Percentiles rank a stretch among this genome's conserved stretches.
Evolutionary conservation across 345 rosid species (phyloP).

Genomic region (Bruguiera parviflora): DNA sequence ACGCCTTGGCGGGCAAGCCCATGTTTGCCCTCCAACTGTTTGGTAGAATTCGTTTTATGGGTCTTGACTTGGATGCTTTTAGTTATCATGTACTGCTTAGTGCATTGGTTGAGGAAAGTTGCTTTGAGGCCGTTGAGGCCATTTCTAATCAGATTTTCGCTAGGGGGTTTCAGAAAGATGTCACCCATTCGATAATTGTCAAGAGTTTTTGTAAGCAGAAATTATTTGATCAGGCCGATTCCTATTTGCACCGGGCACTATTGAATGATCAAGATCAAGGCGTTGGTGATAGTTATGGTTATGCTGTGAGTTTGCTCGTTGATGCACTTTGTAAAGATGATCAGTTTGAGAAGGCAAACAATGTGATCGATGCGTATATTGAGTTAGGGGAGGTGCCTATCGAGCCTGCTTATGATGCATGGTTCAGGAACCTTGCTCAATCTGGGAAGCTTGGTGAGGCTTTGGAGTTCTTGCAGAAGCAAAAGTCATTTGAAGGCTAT

Average conservation of each 20-base stretch:
- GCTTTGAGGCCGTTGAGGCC: slow-evolving; percentile 45
- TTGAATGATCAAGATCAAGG: neutral
- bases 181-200: slow-evolving; percentile 54
- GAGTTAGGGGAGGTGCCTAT: slow-evolving; percentile 33
- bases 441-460: slow-evolving; percentile 48
- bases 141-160: slow-evolving; percentile 49
- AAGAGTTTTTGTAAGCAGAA: slow-evolving; percentile 62
- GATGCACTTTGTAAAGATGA: slow-evolving; percentile 45
- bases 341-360: slow-evolving; percentile 47
- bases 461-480: slow-evolving; percentile 50
- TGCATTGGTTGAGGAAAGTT: slow-evolving; percentile 62
- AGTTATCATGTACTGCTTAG: slow-evolving; percentile 65
- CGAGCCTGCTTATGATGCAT: slow-evolving; percentile 56
- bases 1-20: slow-evolving; percentile 68
- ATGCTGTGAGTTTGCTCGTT: slow-evolving; percentile 39
- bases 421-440: slow-evolving; percentile 48
- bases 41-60: slow-evolving; percentile 68
- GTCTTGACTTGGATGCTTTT: slow-evolving; percentile 63
- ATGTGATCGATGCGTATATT: slow-evolving; percentile 51
- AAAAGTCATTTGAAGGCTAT: slow-evolving; percentile 45
- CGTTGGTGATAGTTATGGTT: slow-evolving; percentile 11
- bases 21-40: slow-evolving; percentile 65
- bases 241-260: slow-evolving; percentile 40
- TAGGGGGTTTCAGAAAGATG: slow-evolving; percentile 43
- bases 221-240: slow-evolving; percentile 52